Base-by-base conservation (phyloP, 2,329 filamentous ascomycete species). In the Harringtonia lauricola region DNA sequence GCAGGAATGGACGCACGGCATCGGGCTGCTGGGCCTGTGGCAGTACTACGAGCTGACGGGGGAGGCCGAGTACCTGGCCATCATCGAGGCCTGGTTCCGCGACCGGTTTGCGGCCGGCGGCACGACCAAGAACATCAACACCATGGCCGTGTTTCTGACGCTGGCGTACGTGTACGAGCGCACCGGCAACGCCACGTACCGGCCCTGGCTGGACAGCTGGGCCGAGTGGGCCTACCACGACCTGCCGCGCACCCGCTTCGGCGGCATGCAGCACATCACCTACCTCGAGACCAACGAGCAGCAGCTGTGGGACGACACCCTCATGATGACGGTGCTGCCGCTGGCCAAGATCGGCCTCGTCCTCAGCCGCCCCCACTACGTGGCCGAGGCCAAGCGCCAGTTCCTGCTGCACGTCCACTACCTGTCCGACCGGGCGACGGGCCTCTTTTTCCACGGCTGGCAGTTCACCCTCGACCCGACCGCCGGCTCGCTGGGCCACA, bases 261-360 rank as follows among this genome's bases (percentile, higher is more conserved):
- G 79, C 38, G 70, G 81, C 45, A 83, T 87, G 68, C 83, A 87
- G 60, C 83, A 85, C 60, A 75, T 82, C 48, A 89, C 84, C 0
- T 88, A 88, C 53, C 62, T 81, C 28, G 72, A 76, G 3, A 70
- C 74, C 50, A 87, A 90, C 60, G 70, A 79, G 49, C 72, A 86
- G 58, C 81, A 89, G 64, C 68, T 89, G 19, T 90, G 85, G 85
- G 85, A 88, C 52, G 85, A 90, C 58, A 90, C 85, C 7, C 68
- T 90, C 36, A 89, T 90, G 84, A 90, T 90, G 85, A 88, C 83
- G 1, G 84, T 87, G 7, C 65, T 89, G 61, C 85, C 85, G 2
- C 68, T 89, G 17, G 83, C 83, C 17, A 89, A 89, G 65, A 88
- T 88, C 48, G 85, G 85, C 1, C 71, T 79, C 44, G 66, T 87